Evolutionary conservation across 140 eudicot species (phyloP), one percentile per base, ranked within the genome.

Genomic region (Bidens hawaiensis): DNA sequence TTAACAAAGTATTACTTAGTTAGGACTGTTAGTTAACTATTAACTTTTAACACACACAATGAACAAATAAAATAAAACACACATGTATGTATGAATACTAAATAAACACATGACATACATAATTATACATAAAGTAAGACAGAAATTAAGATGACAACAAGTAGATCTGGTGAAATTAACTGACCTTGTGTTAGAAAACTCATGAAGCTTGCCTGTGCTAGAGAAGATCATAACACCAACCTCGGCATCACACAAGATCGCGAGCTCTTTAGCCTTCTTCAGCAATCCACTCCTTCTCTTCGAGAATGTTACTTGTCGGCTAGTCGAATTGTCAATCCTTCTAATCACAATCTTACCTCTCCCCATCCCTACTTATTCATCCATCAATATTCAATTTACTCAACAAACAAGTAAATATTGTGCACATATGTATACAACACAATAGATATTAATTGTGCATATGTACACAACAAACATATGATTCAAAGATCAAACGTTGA

Each of bases 211-310:
- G n/a, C 68, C 72, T 6, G 81, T 70, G 36, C 77, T 70, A 22
- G 81, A 76, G 69, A 76, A 76, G 73, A 76, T 57, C 14, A 70
- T 50, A 51, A 65, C 48, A 25, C 69, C 81, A 1, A 76, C 81
- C 42, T 76, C 81, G 8, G 81, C 73, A 5, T 76, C 76, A 48
- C 81, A 76, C 17, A 76, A 46, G 7, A 76, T 70, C 10, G 64
- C 73, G 1, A 76, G 67, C 77, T 76, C 81, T 58, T 76, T 76
- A 2, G 81, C 81, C 68, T 76, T 76, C 77, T 76, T 76, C 73
- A 76, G 48, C 73, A 76, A 28, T 48, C 81, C 81, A n/a, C 22
- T 57, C 33, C 81, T 76, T 60, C 81, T 64, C 73, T 76, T 76
- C 4, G 81, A 76, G 43, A 76, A 76, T n/a, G 81, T 76, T 33